These are phyloP conservation scores for Macrocybe gigantea DNA, from an alignment of 768 basidiomycete genomes.

Conservation along the genomic window DNA sequence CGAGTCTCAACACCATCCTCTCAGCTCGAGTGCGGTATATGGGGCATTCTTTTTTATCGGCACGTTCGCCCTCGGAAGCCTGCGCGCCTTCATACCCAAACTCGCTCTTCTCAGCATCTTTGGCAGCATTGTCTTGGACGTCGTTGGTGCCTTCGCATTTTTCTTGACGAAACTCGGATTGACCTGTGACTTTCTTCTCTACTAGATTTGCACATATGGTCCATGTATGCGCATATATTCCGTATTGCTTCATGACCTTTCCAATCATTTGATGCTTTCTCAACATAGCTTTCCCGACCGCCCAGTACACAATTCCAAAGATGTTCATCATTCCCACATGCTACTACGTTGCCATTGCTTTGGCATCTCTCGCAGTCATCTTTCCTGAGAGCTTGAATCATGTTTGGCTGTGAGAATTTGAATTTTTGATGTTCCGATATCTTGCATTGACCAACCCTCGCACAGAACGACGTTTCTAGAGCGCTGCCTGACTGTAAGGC, in stretches of 20 bases:
- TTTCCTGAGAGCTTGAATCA: conserved; percentile 40
- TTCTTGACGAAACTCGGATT: not conserved
- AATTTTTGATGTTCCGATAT: not conserved
- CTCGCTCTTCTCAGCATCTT: conserved; percentile 35
- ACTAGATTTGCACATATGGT: conserved; percentile 31
- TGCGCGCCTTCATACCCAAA: conserved; percentile 34
- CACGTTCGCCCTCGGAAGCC: conserved; percentile 29
- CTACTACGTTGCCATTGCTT: conserved; percentile 35
- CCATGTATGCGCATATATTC: conserved; percentile 19
- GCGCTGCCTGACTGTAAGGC: conserved; percentile 23
- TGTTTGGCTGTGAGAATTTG: conserved; percentile 28
- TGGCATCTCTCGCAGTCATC: conserved; percentile 29
- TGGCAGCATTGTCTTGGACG: conserved; percentile 37
- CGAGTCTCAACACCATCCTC: not conserved
- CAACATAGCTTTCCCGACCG: conserved; percentile 28
- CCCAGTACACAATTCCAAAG: conserved; percentile 34
- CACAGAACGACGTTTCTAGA: conserved; percentile 21
- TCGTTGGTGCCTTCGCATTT: conserved; percentile 14
- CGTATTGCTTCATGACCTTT: not conserved
- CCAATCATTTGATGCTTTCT: not conserved
- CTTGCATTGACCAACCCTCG: not conserved
- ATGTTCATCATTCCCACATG: conserved; percentile 31
- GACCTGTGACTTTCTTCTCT: not conserved
- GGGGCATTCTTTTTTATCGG: conserved; percentile 40
- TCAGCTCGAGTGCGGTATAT: conserved; percentile 35